Conservation (phyloP, 768 basidiomycete genomes). For the Mycena maculata region DNA sequence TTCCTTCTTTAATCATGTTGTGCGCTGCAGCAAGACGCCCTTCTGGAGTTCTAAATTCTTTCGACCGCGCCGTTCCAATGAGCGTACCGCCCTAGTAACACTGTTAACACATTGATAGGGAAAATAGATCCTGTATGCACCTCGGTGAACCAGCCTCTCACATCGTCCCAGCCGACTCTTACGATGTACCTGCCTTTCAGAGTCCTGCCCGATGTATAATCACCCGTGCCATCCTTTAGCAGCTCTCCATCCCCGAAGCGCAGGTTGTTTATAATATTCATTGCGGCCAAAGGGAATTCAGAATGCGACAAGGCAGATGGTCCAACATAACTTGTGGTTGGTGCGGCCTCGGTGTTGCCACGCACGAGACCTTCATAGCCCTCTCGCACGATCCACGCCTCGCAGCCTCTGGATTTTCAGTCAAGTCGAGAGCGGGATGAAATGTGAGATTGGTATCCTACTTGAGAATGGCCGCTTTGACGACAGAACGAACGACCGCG, state of each 20-base stretch:
- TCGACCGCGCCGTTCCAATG: conserved; percentile 92
- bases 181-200: conserved; percentile 95
- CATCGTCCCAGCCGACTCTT: conserved; percentile 98
- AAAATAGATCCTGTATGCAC: conserved; percentile 51
- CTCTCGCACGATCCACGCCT: conserved; percentile 96
- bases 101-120: background rate
- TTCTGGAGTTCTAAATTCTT: conserved; percentile 85
- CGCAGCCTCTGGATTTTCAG: conserved; percentile 79
- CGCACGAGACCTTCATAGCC: conserved; percentile 98
- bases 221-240: conserved; percentile 84
- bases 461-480: conserved; percentile 93
- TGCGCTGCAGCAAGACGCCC: conserved; percentile 90
- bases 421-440: conserved; percentile 9
- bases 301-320: conserved; percentile 22
- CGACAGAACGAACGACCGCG: conserved; percentile 92
- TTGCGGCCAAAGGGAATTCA: conserved; percentile 28
- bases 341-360: conserved; percentile 73
- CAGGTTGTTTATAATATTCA: conserved; percentile 72
- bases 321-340: conserved; percentile 45
- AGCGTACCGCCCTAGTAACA: conserved; percentile 87
- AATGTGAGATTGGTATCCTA: conserved; percentile 49
- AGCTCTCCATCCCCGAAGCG: conserved; percentile 86
- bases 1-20: conserved; percentile 96
- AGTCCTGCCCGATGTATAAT: conserved; percentile 72
- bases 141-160: conserved; percentile 93